Evolutionary conservation across 768 basidiomycete species (phyloP).

Genomic region (Scleroderma bovista): DNA sequence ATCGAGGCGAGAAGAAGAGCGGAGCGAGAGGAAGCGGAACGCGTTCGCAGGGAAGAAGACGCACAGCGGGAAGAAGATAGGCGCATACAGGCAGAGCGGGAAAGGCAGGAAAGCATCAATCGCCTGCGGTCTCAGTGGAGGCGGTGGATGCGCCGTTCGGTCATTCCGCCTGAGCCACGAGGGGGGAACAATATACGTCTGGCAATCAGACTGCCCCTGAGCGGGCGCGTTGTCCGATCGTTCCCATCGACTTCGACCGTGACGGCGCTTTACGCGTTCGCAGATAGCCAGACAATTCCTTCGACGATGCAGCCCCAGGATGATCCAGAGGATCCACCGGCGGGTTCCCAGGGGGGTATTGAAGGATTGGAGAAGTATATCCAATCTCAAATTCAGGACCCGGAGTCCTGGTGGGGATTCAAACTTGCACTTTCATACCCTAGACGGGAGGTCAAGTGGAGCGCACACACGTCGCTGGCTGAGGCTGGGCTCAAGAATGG

Average conservation of each 20-base stretch:
- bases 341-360: slow-evolving; percentile 26
- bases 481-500: slow-evolving; percentile 47
- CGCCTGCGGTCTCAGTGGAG: slow-evolving; percentile 48
- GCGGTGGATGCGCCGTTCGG: slow-evolving; percentile 47
- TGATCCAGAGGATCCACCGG: slow-evolving; percentile 41
- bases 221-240: slow-evolving; percentile 51
- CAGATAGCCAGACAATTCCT: slow-evolving; percentile 58
- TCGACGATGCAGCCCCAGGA: slow-evolving; percentile 29
- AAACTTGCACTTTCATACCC: slow-evolving; percentile 67
- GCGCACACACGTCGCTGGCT: slow-evolving; percentile 31
- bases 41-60: slow-evolving; percentile 26
- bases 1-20: slow-evolving; percentile 52
- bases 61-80: slow-evolving; percentile 28
- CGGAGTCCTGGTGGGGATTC: slow-evolving; percentile 69
- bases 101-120: slow-evolving; percentile 32
- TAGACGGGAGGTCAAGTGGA: slow-evolving; percentile 54
- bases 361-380: slow-evolving; percentile 34
- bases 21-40: slow-evolving; percentile 33
- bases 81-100: slow-evolving; percentile 33
- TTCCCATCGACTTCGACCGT: slow-evolving; percentile 49
- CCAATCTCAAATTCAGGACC: slow-evolving; percentile 18
- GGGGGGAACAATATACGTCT: slow-evolving; percentile 33
- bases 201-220: slow-evolving; percentile 51
- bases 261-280: slow-evolving; percentile 65
- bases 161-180: slow-evolving; percentile 33